Evolutionary conservation across 2,329 filamentous ascomycete species (phyloP), one percentile per base, ranked within the genome.

Genomic region (Aspergillus calidoustus): DNA sequence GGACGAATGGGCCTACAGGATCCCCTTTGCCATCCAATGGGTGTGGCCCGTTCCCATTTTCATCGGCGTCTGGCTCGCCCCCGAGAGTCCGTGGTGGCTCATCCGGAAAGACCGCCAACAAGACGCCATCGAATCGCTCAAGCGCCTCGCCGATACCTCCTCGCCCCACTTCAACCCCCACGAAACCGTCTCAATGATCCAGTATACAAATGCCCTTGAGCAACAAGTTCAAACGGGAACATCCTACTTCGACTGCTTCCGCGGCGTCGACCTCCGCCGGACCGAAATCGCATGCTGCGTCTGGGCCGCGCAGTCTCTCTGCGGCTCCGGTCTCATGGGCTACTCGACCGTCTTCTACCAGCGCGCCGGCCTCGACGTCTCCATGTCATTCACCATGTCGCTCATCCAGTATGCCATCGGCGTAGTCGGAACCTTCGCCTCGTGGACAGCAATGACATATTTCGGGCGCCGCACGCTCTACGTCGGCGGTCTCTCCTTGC

Each of bases 391-490:
- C 62, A 72, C 71, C 11, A 65, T 82, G 34, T 72, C 75, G 2
- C 62, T 79, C 9, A 87, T 85, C 43, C 84, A 89, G 71, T 89
- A 89, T 65, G 87, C 81, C 46, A 87, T 90, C 71, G 82, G 81
- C 7, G 78, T 83, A 43, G 70, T 84, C 15, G 84, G 84, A 6
- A 84, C 82, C 0, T 71, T 80, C 2, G 73, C 75, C 1, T 84
- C 83, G 5, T 86, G 83, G 84, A 73, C 76, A n/a, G 56, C 77
- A 17, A 76, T 80, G 72, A 59, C 62, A 1, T 66, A 66, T 25
- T 65, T 77, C n/a, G 80, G 79, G 8, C 77, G 79, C 6, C 76
- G 78, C 8, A 75, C 72, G 1, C 64, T 81, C 2, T 80, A 79
- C 59, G 57, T 80, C 13, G 69, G 54, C 13, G 74, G 70, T 0